A percentile compares a stretch with the other conserved stretches of the same genome.
Evolutionary conservation across 1,284 basidiomycete genomes (phyloP).

Genomic region (Rhodotorula sp.): DNA sequence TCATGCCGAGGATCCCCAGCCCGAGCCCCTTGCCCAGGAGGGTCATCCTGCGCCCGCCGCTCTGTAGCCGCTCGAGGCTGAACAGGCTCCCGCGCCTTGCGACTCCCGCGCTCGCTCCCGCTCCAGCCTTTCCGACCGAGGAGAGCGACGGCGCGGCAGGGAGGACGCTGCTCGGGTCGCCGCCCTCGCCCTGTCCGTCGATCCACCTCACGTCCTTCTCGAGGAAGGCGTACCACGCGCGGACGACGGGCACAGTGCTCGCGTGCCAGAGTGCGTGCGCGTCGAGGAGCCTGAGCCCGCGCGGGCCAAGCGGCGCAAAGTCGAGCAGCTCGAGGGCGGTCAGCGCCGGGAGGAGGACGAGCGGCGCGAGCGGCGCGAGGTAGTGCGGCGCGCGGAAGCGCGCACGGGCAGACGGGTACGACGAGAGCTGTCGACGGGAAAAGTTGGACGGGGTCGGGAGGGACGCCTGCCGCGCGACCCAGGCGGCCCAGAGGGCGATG

Average conservation of each 20-base stretch:
- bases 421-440: conserved; percentile 61
- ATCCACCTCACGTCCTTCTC: conserved; percentile 61
- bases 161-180: conserved; percentile 10
- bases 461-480: conserved; percentile 56
- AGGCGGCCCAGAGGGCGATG: conserved; percentile 82
- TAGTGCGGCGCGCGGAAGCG: conserved; percentile 41
- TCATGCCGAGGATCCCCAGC: conserved; percentile 1
- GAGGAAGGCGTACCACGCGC: conserved; percentile 82
- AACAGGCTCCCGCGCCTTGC: no score
- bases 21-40: neutral
- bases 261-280: conserved; percentile 95
- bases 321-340: conserved; percentile 87
- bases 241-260: conserved; percentile 75
- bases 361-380: conserved; percentile 52
- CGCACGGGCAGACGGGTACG: conserved; percentile 46
- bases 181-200: conserved; percentile 31
- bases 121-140: neutral
- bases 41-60: conserved; percentile 10
- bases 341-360: conserved; percentile 70
- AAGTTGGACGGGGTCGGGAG: conserved; percentile 51
- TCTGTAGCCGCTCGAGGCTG: conserved; percentile 1
- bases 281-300: conserved; percentile 66
- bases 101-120: neutral
- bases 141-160: neutral
- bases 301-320: conserved; percentile 66